Base-by-base conservation (phyloP, 1,284 basidiomycete species). In the Malassezia equina region DNA sequence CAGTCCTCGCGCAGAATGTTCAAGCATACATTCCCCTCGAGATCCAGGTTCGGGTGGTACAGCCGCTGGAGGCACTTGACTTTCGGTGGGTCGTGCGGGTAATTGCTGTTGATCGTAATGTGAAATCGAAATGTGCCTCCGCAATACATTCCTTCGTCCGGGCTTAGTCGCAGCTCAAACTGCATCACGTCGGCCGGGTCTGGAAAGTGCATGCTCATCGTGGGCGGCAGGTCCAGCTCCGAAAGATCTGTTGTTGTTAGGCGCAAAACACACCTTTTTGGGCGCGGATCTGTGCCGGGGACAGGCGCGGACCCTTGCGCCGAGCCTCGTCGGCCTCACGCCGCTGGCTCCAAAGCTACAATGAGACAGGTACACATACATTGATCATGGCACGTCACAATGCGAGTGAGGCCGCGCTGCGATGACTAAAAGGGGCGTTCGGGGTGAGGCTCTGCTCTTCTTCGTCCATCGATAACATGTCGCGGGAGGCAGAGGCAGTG, bases 111-210 rank as follows among this genome's bases (percentile, higher is more conserved):
- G 81, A 98, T 95, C 59, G 81, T 82, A 76, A 99, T 91, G 27
- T 86, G 89, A 79, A 99, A 99, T 55, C 81, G 78, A 80, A 96
- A 99, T 19, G 84, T 79, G 63, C 90, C 94, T 66, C 87, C 87
- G 78, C 90, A 86, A 82, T 98, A 99, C 86, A 98, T 93, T 69
- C 94, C 93, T 79, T 98, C 94, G 76, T 99, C 94, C 11, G 94
- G 94, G 39, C 84, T 85, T 73, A 99, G 95, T 60, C 86, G 90
- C 36, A 99, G 81, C 46, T 83, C 85, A 76, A 99, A 98, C 81
- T 95, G 91, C 75, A 98, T 84, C 65, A 95, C 84, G 80, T 98
- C 86, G 55, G 82, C 79, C 55, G 90, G 83, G 80, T 96, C 86
- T 19, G 90, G 83, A 75, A 95, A 95, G 70, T 86, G 75, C 25